Percentiles rank a stretch among this genome's conserved stretches.
These are phyloP conservation scores for Biscogniauxia sp. DNA, from an alignment of 2,329 filamentous ascomycete genomes.

Conservation along the genomic window DNA sequence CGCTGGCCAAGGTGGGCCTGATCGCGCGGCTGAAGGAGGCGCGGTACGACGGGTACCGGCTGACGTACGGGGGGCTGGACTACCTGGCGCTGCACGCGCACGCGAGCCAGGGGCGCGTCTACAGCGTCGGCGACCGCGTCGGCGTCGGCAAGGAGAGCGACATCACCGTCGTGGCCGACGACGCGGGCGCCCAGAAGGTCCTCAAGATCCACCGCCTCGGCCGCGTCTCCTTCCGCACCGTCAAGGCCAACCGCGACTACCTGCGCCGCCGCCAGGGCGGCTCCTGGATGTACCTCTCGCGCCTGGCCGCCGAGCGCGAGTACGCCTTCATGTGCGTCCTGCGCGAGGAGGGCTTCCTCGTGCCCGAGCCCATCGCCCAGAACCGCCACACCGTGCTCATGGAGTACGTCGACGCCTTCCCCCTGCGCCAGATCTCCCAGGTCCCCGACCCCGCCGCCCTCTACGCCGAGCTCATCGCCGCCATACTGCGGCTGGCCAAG, in stretches of 20 bases:
- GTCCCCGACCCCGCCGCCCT: conserved; percentile 82
- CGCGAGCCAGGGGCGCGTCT: conserved; percentile 74
- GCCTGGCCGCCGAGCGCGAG: conserved; percentile 90
- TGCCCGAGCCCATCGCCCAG: conserved; percentile 84
- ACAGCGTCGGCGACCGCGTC: conserved; percentile 90
- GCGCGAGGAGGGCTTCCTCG: conserved; percentile 78
- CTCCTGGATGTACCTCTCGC: conserved; percentile 98
- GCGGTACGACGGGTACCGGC: conserved; percentile 93
- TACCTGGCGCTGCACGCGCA: conserved; percentile 95
- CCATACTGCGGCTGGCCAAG: conserved; percentile 79
- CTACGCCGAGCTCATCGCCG: conserved; percentile 85
- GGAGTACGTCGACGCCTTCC: conserved; percentile 88
- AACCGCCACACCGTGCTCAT: conserved; percentile 96
- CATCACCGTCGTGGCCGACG: conserved; percentile 87
- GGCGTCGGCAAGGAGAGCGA: conserved; percentile 98
- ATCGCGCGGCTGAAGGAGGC: conserved; percentile 94
- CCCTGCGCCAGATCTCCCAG: conserved; percentile 80
- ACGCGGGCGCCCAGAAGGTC: conserved; percentile 72
- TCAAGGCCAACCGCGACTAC: conserved; percentile 95
- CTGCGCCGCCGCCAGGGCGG: conserved; percentile 65
- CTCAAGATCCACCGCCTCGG: conserved; percentile 96
- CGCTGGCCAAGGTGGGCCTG: conserved; percentile 85
- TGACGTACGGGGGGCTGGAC: conserved; percentile 95
- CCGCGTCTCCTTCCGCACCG: conserved; percentile 92
- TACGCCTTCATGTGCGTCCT: conserved; percentile 92